These are phyloP conservation scores for Penicillium nordicum DNA, from an alignment of 2,329 filamentous ascomycete genomes.

Conservation along the genomic window DNA sequence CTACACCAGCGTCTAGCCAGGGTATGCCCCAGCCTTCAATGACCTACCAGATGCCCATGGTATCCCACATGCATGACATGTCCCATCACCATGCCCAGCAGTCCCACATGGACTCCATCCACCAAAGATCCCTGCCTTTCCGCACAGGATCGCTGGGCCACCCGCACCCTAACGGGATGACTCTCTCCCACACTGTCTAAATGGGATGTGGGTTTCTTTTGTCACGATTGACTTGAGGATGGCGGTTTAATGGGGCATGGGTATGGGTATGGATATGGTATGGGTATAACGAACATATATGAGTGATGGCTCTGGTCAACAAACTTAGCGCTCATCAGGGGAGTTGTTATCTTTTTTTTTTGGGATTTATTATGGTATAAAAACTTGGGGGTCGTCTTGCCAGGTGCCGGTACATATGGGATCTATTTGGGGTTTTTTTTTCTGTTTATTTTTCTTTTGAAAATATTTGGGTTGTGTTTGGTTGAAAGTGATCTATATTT, in stretches of 20 bases:
- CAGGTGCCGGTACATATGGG: conserved; percentile 12
- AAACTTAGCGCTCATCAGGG: conserved; percentile 17
- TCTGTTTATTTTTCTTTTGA: conserved; percentile 2
- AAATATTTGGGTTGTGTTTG: conserved; percentile 10
- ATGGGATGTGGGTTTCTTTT: conserved; percentile 5
- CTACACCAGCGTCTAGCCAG: conserved; percentile 17
- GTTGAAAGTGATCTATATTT: conserved; percentile 3
- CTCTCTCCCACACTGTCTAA: conserved; percentile 20
- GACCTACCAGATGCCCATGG: conserved; percentile 30
- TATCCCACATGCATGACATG: conserved; percentile 27
- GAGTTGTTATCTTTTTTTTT: conserved; percentile 13
- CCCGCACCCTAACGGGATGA: conserved; percentile 27
- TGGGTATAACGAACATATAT: conserved; percentile 25
- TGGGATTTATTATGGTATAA: conserved; percentile 23
- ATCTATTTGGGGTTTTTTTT: conserved; percentile 4
- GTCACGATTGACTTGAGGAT: not conserved
- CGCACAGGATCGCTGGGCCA: conserved; percentile 34
- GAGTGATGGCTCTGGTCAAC: conserved; percentile 26
- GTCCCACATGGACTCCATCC: conserved; percentile 13
- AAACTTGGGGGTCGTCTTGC: conserved; percentile 13
- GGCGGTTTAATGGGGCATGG: not conserved
- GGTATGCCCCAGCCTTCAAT: conserved; percentile 26
- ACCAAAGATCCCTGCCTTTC: conserved; percentile 25
- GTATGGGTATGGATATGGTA: conserved; percentile 1
- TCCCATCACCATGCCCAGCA: conserved; percentile 12